These are phyloP conservation scores for Calonectria crousiana DNA, from an alignment of 2,329 filamentous ascomycete species.

Conservation along the genomic window DNA sequence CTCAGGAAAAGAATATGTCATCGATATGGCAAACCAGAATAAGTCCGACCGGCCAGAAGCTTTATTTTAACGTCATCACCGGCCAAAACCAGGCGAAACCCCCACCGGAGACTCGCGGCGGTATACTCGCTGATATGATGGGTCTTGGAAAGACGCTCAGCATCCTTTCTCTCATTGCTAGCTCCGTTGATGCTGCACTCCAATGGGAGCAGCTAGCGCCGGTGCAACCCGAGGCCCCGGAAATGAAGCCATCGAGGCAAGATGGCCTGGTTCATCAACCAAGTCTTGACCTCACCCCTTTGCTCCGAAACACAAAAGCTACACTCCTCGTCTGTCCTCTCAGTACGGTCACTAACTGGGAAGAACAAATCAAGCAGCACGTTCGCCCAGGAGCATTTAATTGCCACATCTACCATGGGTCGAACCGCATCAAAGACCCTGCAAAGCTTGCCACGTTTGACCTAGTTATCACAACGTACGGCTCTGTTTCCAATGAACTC, in stretches of 20 bases:
- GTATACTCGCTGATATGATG: conserved; percentile 89
- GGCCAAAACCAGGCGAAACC: conserved; percentile 70
- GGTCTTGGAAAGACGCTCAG: conserved; percentile 89
- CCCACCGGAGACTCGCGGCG: conserved; percentile 77
- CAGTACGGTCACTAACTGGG: conserved; percentile 94
- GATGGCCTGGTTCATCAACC: conserved; percentile 51
- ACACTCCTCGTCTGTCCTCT: conserved; percentile 91
- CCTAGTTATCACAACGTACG: conserved; percentile 92
- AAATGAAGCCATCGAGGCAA: conserved; percentile 52
- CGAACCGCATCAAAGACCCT: conserved; percentile 77
- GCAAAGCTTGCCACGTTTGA: conserved; percentile 79
- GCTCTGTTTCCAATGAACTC: conserved; percentile 85
- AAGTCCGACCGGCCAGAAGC: conserved; percentile 62
- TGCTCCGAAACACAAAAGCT: conserved; percentile 78
- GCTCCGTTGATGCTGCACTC: conserved; percentile 71
- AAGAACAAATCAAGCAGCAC: conserved; percentile 89
- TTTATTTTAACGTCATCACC: conserved; percentile 89
- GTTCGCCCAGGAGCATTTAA: conserved; percentile 73
- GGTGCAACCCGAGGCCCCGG: conserved; percentile 58
- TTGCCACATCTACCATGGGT: conserved; percentile 89
- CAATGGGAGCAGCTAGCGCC: conserved; percentile 71
- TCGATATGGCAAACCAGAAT: conserved; percentile 81
- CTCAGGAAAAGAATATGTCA: conserved; percentile 71
- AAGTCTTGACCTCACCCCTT: conserved; percentile 60
- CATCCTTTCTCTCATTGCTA: conserved; percentile 81